These are phyloP conservation scores for Alternaria sp. DNA, from an alignment of 2,329 filamentous ascomycete genomes.

Conservation along the genomic window DNA sequence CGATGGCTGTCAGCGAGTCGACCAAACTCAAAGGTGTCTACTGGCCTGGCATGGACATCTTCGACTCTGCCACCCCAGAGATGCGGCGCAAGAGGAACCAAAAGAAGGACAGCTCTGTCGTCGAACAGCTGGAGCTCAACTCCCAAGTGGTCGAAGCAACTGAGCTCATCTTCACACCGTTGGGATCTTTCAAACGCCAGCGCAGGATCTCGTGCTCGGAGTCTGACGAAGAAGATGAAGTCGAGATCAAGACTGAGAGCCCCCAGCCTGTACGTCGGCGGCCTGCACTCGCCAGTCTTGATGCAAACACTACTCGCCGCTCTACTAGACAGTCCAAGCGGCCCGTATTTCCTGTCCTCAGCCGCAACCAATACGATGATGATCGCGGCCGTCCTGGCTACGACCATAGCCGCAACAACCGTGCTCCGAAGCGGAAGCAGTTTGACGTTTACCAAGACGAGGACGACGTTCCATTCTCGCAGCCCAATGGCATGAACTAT, in stretches of 20 bases:
- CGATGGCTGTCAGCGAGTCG: constrained; percentile 44
- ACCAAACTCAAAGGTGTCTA: constrained; percentile 72
- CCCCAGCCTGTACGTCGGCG: constrained; percentile 35
- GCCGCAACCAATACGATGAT: constrained; percentile 39
- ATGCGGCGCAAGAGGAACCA: constrained; percentile 79
- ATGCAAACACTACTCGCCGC: constrained; percentile 40
- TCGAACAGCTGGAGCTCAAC: constrained; percentile 68
- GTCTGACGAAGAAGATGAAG: constrained; percentile 49
- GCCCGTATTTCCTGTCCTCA: constrained; percentile 24
- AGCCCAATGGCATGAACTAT: constrained; percentile 42
- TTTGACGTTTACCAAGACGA: constrained; percentile 53
- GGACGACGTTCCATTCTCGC: constrained; percentile 38
- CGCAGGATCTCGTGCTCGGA: constrained; percentile 55
- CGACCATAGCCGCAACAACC: constrained; percentile 33
- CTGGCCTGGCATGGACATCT: constrained; percentile 81
- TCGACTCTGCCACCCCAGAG: constrained; percentile 76
- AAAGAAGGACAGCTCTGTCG: constrained; percentile 75
- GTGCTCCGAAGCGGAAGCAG: constrained; percentile 43
- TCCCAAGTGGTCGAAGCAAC: constrained; percentile 69
- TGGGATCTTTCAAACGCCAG: constrained; percentile 51
- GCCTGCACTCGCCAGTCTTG: constrained; percentile 40
- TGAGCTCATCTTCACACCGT: constrained; percentile 67
- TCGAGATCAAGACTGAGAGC: constrained; percentile 46
- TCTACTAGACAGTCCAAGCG: constrained; percentile 36
- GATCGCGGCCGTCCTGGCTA: constrained; percentile 41